Percentiles rank a stretch among this genome's conserved stretches.
Evolutionary conservation across 169 alveolate species (phyloP).

Genomic region (Cyclospora cayetanensis): DNA sequence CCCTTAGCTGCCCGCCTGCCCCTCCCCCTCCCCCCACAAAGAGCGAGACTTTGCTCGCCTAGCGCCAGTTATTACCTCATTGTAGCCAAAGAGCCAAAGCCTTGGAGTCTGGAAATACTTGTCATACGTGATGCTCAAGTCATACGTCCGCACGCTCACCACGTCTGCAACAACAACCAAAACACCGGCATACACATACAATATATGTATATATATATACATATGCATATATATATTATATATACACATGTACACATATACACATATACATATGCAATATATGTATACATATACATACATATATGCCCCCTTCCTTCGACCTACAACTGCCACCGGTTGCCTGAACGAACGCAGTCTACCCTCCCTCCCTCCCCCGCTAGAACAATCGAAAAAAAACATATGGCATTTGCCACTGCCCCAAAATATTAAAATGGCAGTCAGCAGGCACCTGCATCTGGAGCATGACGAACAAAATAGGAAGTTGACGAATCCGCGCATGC

Average conservation of each 20-base stretch:
- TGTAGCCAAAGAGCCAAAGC: constrained; percentile 93
- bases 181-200: neutral
- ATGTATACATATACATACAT: neutral
- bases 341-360: too few relatives aligned
- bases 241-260: neutral
- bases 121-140: constrained; percentile 81
- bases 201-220: neutral
- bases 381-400: too few relatives aligned
- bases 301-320: too few relatives aligned
- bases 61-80: constrained; percentile 70
- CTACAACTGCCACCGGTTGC: too few relatives aligned
- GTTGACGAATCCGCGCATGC: constrained; percentile 64
- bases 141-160: constrained; percentile 71
- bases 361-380: too few relatives aligned
- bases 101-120: constrained; percentile 91
- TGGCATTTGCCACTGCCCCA: too few relatives aligned
- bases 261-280: neutral
- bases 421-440: neutral
- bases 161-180: constrained; percentile 47
- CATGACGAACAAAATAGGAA: constrained; percentile 44
- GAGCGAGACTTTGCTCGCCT: neutral
- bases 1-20: too few relatives aligned
- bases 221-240: neutral
- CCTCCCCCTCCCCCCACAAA: neutral
- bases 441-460: constrained; percentile 56